Conservation (phyloP, 805 yeast genomes). For the Kodamaea lidongshanica region DNA sequence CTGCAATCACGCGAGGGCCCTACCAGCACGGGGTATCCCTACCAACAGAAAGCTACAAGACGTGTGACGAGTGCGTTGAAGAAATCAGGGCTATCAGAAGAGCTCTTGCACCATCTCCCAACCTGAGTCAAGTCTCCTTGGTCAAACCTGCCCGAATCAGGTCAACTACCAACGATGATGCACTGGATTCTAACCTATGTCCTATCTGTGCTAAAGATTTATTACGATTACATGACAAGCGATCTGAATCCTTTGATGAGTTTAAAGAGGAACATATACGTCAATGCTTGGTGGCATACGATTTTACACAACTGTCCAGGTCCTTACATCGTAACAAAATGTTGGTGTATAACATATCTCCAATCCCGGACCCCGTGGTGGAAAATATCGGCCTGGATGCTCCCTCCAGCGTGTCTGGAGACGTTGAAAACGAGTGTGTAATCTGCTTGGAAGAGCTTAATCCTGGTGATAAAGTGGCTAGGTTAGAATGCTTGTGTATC, state of each 20-base stretch:
- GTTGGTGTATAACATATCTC: conserved; percentile 67
- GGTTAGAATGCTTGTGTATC: conserved; percentile 90
- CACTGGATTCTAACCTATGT: conserved; percentile 31
- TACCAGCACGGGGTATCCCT: conserved; percentile 10
- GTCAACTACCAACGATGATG: conserved; percentile 16
- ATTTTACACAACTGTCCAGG: conserved; percentile 47
- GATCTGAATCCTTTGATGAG: conserved; percentile 22
- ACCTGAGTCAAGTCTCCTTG: conserved; percentile 6
- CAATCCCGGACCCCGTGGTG: conserved; percentile 36
- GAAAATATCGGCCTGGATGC: conserved; percentile 19
- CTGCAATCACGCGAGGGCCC: conserved; percentile 14
- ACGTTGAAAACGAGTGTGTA: conserved; percentile 71
- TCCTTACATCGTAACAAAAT: conserved; percentile 62
- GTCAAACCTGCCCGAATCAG: background rate
- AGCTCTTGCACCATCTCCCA: conserved; percentile 11
- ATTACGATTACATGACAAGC: conserved; percentile 16
- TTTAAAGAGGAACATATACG: conserved; percentile 63
- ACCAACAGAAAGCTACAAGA: conserved; percentile 42
- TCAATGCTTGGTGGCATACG: conserved; percentile 63
- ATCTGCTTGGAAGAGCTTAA: conserved; percentile 86
- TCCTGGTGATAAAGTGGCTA: conserved; percentile 84
- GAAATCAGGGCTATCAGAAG: conserved; percentile 33
- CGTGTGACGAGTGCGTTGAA: conserved; percentile 68
- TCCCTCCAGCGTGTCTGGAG: conserved; percentile 12
- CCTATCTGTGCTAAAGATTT: conserved; percentile 37